Evolutionary conservation across 1,284 basidiomycete species (phyloP).

Genomic region (Tilletia horrida): DNA sequence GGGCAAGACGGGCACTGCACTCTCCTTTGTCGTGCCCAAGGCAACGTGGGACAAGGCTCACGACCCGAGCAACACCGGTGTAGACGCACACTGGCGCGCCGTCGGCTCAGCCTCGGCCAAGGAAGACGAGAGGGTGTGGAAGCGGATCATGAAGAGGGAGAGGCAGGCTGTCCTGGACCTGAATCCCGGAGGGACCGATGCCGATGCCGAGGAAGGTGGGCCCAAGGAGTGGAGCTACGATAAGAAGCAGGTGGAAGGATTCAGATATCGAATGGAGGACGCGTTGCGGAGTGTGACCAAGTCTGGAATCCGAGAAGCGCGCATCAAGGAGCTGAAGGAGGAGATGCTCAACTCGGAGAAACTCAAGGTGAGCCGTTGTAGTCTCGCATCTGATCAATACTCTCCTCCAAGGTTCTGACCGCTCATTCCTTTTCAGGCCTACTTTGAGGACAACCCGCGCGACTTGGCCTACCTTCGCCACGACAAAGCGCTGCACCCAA

Average conservation of each 20-base stretch:
- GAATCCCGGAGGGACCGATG: neutral
- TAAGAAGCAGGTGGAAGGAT: constrained; percentile 92
- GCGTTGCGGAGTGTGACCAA: constrained; percentile 83
- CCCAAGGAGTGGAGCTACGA: constrained; percentile 82
- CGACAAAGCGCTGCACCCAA: constrained; percentile 87
- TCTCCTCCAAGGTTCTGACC: neutral
- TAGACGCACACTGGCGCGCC: constrained; percentile 21
- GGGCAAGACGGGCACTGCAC: constrained; percentile 83
- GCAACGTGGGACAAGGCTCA: constrained; percentile 70
- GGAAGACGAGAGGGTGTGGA: constrained; percentile 74
- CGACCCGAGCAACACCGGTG: constrained; percentile 1
- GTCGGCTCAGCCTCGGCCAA: constrained; percentile 63
- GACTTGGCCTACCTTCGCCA: constrained; percentile 90
- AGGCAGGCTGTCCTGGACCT: neutral
- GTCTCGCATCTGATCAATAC: too few species aligned
- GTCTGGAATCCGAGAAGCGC: constrained; percentile 80
- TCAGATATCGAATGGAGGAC: constrained; percentile 97
- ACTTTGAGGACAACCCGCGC: constrained; percentile 95
- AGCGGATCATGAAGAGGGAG: constrained; percentile 28
- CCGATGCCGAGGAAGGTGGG: neutral
- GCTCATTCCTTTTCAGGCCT: constrained; percentile 77
- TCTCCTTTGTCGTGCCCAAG: constrained; percentile 81
- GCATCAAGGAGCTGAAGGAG: constrained; percentile 87
- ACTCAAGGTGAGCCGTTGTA: constrained; percentile 75
- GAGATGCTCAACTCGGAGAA: constrained; percentile 94